Percentiles rank a stretch among this genome's conserved stretches.
phyloP scores from a whole-genome alignment of 2,329 filamentous ascomycete species.

The Alternaria infectoria region DNA sequence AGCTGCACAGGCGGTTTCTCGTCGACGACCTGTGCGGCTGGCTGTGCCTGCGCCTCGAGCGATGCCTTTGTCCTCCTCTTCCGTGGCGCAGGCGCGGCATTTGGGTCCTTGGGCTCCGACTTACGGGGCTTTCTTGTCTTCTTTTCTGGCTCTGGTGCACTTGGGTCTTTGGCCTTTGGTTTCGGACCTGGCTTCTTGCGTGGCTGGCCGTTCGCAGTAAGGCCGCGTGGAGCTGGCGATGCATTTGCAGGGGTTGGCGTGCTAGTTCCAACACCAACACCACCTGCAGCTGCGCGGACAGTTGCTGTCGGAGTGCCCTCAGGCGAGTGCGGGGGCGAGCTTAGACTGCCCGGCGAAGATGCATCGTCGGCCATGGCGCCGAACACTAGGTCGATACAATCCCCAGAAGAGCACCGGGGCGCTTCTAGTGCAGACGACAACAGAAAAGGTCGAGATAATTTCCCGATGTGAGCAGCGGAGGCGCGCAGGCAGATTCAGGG shows the following conservation, averaged over 20 bases:
- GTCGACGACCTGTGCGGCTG: constrained; percentile 31
- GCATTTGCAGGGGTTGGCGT: constrained; percentile 40
- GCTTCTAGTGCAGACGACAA: background rate
- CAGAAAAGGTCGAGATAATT: background rate
- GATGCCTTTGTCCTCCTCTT: constrained; percentile 56
- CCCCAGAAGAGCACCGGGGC: background rate
- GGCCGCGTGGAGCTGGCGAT: constrained; percentile 37
- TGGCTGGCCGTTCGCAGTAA: constrained; percentile 44
- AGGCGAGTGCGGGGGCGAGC: constrained; percentile 49
- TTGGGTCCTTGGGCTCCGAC: constrained; percentile 58
- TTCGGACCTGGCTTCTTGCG: constrained; percentile 55
- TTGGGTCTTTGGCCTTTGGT: constrained; percentile 46
- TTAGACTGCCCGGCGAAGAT: constrained; percentile 46
- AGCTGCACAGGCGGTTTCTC: constrained; percentile 33
- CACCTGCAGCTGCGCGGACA: constrained; percentile 34
- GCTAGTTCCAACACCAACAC: constrained; percentile 41
- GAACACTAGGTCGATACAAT: constrained; percentile 16
- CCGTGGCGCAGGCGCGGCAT: constrained; percentile 52
- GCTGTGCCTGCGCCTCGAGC: constrained; percentile 40
- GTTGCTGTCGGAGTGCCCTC: constrained; percentile 43
- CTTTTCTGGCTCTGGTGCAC: constrained; percentile 47
- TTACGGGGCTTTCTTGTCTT: constrained; percentile 55
- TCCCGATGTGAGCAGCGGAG: background rate
- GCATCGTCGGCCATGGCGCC: constrained; percentile 43
- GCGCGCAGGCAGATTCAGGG: background rate